Evolutionary conservation across 2,329 filamentous ascomycete genomes (phyloP).

Genomic region (Neofusicoccum laricinum): DNA sequence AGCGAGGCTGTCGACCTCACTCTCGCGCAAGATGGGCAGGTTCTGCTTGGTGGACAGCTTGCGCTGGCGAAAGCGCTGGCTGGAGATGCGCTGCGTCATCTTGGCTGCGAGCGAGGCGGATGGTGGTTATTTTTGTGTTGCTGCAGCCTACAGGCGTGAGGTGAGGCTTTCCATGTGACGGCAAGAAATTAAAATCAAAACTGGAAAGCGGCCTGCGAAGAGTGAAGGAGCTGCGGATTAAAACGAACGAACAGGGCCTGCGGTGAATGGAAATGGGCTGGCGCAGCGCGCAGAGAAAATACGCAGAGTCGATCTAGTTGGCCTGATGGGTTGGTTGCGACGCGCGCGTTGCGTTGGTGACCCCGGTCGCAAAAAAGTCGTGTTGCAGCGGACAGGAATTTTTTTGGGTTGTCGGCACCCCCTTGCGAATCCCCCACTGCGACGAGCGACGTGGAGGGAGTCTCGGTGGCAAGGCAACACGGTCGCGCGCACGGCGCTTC

Average conservation of each 20-base stretch:
- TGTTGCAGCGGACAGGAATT: constrained; percentile 5
- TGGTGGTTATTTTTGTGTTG: background rate
- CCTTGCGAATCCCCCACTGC: constrained; percentile 16
- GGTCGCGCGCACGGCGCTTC: constrained; percentile 7
- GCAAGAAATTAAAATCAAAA: background rate
- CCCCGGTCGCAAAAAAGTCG: background rate
- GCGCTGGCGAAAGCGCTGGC: constrained; percentile 71
- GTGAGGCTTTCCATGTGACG: constrained; percentile 15
- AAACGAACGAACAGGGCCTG: background rate
- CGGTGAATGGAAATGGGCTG: background rate
- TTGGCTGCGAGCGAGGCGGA: constrained; percentile 15
- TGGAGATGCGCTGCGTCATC: constrained; percentile 37
- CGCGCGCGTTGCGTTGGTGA: background rate
- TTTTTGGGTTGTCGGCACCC: constrained; percentile 1
- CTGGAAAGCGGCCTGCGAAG: background rate
- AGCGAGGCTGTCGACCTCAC: constrained; percentile 81
- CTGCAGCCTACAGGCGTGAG: constrained; percentile 1
- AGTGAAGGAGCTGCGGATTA: background rate
- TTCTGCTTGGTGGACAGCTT: constrained; percentile 91
- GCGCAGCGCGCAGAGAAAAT: background rate
- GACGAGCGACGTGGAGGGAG: constrained; percentile 12
- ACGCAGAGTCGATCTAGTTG: background rate
- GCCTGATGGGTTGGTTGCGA: background rate
- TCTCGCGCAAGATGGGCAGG: constrained; percentile 81
- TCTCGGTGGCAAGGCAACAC: background rate